Evolutionary conservation across 352 stramenopile species (phyloP).

Genomic region (Globisporangium recalcitrans): DNA sequence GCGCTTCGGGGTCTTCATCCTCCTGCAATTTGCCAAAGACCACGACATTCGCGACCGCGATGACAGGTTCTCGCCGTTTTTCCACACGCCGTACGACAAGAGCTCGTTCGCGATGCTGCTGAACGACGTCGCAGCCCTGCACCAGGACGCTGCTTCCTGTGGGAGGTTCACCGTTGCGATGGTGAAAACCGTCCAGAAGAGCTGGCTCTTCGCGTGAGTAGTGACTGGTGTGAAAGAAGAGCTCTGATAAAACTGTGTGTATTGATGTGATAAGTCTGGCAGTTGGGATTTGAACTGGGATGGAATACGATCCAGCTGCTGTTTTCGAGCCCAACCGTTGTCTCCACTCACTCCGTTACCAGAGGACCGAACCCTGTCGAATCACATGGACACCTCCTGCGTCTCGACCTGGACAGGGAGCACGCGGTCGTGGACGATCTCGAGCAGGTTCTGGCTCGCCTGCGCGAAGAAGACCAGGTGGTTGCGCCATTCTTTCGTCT

Average conservation of each 20-base stretch:
- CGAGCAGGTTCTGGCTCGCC: conserved; percentile 18
- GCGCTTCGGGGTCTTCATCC: conserved; percentile 62
- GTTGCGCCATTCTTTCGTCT: conserved; percentile 6
- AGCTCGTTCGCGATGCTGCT: conserved; percentile 49
- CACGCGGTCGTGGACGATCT: conserved; percentile 2
- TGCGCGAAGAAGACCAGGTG: conserved; percentile 13
- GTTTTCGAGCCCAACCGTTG: no score
- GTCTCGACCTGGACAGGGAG: not conserved
- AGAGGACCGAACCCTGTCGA: not conserved
- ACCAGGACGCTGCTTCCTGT: conserved; percentile 21
- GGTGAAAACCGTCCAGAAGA: conserved; percentile 49
- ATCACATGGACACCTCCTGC: not conserved
- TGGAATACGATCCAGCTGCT: not conserved
- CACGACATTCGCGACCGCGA: conserved; percentile 17
- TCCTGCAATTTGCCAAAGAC: conserved; percentile 59
- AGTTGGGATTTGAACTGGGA: not conserved
- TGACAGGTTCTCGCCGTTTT: conserved; percentile 31
- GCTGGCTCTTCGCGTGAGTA: conserved; percentile 56
- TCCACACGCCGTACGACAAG: conserved; percentile 53
- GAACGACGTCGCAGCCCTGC: conserved; percentile 22
- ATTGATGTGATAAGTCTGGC: not conserved
- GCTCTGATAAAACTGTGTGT: not conserved
- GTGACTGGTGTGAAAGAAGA: no score
- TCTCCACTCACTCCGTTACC: no score
- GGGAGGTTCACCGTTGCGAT: conserved; percentile 44